Conservation (phyloP, 495 filamentous ascomycete genomes). For the Polyplosphaeria fusca region DNA sequence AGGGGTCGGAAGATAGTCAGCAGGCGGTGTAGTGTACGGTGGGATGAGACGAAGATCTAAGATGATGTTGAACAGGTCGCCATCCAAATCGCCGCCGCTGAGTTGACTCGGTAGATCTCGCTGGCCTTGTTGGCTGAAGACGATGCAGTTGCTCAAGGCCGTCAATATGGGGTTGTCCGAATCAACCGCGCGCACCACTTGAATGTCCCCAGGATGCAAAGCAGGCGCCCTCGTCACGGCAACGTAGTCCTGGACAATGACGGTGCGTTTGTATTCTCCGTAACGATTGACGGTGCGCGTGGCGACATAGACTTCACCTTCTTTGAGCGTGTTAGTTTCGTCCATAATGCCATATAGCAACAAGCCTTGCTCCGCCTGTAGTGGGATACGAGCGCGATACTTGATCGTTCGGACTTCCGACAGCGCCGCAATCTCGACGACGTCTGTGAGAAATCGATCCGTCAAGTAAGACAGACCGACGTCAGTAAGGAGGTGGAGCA, state of each 20-base stretch:
- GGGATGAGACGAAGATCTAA: conserved; percentile 55
- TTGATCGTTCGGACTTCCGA: conserved; percentile 68
- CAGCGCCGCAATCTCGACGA: conserved; percentile 64
- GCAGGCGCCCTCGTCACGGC: conserved; percentile 72
- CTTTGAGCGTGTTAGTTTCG: conserved; percentile 65
- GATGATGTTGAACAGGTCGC: conserved; percentile 74
- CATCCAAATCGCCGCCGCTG: conserved; percentile 79
- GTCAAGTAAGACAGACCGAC: conserved; percentile 58
- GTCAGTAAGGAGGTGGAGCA: conserved; percentile 55
- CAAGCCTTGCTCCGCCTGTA: conserved; percentile 57
- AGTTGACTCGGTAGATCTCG: conserved; percentile 74
- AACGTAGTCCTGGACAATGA: too few relatives aligned
- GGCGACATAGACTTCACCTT: conserved; percentile 61
- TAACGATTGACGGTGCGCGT: neutral
- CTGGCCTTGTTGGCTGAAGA: conserved; percentile 65
- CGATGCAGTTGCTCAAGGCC: conserved; percentile 65
- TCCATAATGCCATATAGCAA: conserved; percentile 81
- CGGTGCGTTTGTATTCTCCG: too few relatives aligned
- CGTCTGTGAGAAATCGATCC: conserved; percentile 61
- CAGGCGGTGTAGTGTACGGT: conserved; percentile 49
- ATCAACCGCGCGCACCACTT: conserved; percentile 54
- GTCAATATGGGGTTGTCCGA: conserved; percentile 56
- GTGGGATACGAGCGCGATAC: conserved; percentile 67
- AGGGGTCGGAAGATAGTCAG: conserved; percentile 60
- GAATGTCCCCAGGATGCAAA: conserved; percentile 77